phyloP scores from a whole-genome alignment of 768 basidiomycete species.

The Macrolepiota fuliginosa region DNA sequence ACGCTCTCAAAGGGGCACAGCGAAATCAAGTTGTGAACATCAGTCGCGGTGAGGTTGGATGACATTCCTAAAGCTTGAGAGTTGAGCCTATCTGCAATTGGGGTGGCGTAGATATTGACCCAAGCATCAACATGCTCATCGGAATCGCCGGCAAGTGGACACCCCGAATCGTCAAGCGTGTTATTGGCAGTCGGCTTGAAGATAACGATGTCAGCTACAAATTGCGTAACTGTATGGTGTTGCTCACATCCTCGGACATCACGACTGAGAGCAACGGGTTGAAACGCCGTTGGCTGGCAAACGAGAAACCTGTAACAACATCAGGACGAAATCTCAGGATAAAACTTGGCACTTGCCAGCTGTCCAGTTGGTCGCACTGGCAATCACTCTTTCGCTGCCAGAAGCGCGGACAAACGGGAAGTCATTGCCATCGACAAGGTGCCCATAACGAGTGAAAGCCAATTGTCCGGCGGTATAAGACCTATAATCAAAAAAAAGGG shows the following conservation, averaged over 20 bases:
- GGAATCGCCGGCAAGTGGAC: constrained; percentile 51
- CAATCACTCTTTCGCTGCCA: constrained; percentile 55
- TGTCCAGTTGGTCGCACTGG: constrained; percentile 74
- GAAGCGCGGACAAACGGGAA: constrained; percentile 51
- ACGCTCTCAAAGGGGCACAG: constrained; percentile 81
- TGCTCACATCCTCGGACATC: constrained; percentile 51
- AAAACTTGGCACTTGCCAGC: constrained; percentile 37
- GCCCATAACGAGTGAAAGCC: constrained; percentile 52
- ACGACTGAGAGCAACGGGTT: constrained; percentile 54
- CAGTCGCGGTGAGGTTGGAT: constrained; percentile 50
- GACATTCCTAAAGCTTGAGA: constrained; percentile 49
- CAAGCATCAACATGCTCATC: constrained; percentile 46
- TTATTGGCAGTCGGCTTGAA: constrained; percentile 38
- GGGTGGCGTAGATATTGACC: constrained; percentile 51
- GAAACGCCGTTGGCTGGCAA: constrained; percentile 44
- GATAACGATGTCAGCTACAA: neutral
- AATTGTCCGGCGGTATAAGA: constrained; percentile 45
- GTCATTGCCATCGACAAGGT: constrained; percentile 39
- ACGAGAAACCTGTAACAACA: constrained; percentile 53
- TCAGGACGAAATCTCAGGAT: neutral
- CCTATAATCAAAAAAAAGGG: constrained; percentile 18
- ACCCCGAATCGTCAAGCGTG: constrained; percentile 67
- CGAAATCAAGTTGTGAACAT: constrained; percentile 61
- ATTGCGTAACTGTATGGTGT: neutral
- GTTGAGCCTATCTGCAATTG: constrained; percentile 62